These are phyloP conservation scores for Zygotorulaspora florentina DNA, from an alignment of 805 yeast species.

Conservation along the genomic window DNA sequence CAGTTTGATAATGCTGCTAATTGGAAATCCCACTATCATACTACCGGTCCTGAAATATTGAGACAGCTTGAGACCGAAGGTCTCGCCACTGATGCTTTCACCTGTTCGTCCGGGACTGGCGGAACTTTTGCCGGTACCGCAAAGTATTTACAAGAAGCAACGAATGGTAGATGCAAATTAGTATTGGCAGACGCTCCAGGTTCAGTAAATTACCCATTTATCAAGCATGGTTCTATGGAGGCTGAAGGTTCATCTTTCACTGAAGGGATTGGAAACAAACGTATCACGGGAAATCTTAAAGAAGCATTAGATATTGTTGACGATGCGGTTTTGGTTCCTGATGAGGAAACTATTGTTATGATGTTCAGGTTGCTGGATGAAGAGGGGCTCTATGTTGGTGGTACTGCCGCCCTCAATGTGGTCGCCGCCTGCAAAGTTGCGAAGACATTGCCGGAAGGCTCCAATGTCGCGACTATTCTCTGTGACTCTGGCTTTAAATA, in stretches of 20 bases:
- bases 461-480: conserved; percentile 82
- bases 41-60: conserved; percentile 94
- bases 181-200: conserved; percentile 94
- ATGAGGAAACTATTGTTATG: conserved; percentile 79
- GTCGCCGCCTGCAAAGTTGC: conserved; percentile 85
- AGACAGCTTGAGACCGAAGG: conserved; percentile 62
- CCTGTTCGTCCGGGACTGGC: conserved; percentile 90
- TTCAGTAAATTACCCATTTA: conserved; percentile 73
- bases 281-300: conserved; percentile 77
- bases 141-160: conserved; percentile 65
- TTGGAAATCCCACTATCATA: conserved; percentile 80
- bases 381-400: conserved; percentile 88
- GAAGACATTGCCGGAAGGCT: conserved; percentile 63
- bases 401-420: conserved; percentile 86
- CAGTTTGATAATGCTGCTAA: conserved; percentile 88
- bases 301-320: conserved; percentile 72
- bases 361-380: conserved; percentile 76
- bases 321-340: conserved; percentile 75
- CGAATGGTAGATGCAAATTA: conserved; percentile 57
- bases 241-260: conserved; percentile 84
- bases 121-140: conserved; percentile 89
- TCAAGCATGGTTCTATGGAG: conserved; percentile 66
- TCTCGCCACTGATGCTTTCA: conserved; percentile 67
- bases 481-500: conserved; percentile 91
- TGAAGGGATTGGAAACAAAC: conserved; percentile 95